A percentile compares a stretch with the other conserved stretches of the same genome.
Evolutionary conservation across 176 grass and related monocot genomes (phyloP).

Genomic region (Guadua angustifolia): DNA sequence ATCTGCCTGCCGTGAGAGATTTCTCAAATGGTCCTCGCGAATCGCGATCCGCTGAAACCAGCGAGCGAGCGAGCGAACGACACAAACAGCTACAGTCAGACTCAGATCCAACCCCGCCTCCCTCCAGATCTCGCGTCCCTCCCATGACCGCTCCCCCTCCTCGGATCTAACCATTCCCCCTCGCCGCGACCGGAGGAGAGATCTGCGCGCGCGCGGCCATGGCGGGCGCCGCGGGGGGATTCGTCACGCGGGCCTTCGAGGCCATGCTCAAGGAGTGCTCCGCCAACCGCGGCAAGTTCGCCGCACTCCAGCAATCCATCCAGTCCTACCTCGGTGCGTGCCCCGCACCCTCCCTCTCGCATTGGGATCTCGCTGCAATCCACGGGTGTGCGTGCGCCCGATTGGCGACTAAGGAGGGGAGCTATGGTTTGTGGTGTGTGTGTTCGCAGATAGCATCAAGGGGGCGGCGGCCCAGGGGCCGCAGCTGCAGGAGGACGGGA

Average conservation of each 20-base stretch:
- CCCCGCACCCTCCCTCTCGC: conserved; percentile 8
- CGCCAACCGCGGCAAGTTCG: conserved; percentile 91
- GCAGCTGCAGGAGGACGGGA: conserved; percentile 26
- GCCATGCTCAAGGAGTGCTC: conserved; percentile 99
- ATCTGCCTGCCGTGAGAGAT: not conserved
- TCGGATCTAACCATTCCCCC: conserved; percentile 60
- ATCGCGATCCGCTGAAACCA: conserved; percentile 36
- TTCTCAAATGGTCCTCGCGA: conserved; percentile 42
- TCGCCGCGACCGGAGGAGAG: conserved; percentile 52
- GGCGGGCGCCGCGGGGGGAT: conserved; percentile 91
- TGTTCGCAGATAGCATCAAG: conserved; percentile 83
- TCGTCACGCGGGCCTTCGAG: conserved; percentile 95
- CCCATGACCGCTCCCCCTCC: conserved; percentile 45
- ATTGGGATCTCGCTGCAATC: conserved; percentile 37
- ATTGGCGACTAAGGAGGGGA: conserved; percentile 20
- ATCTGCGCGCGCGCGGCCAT: conserved; percentile 57
- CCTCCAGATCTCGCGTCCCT: conserved; percentile 54
- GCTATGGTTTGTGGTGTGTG: conserved; percentile 24
- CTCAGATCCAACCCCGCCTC: conserved; percentile 38
- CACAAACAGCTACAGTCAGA: conserved; percentile 12
- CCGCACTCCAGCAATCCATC: conserved; percentile 82
- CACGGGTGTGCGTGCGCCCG: not conserved
- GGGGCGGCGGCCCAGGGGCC: conserved; percentile 43
- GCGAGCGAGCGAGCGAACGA: conserved; percentile 32
- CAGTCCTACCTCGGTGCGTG: conserved; percentile 83